Base-by-base conservation (phyloP, 2,329 filamentous ascomycete species). In the Cephalotrichum gorgonifer region DNA sequence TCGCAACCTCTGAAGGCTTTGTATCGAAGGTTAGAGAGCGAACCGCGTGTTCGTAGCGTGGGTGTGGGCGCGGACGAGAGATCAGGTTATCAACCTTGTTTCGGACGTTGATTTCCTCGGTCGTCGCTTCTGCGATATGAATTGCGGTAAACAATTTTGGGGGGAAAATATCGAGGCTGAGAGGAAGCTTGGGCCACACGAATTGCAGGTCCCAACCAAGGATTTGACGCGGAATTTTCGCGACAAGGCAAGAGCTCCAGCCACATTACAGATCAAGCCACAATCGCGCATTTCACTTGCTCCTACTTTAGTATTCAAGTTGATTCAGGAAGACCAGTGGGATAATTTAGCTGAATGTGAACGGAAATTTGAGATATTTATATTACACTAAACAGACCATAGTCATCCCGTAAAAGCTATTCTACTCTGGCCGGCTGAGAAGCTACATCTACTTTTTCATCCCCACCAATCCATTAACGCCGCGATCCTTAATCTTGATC, bases 161-260 rank as follows among this genome's bases (percentile, higher is more conserved):
- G 7, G 8, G 7, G 15, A 43, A 43, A 43, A 43, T 43, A 22
- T 43, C 41, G 41, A 43, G 46, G 46, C 46, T 48, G 38, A 42
- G 35, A 26, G 44, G 26, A 38, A 47, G 46, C 46, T 45, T 45
- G 43, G 43, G 28, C 43, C 43, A 45, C 28, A 31, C 46, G 25
- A 48, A 27, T n/a, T 42, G n/a, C 35, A 30, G 26, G 6, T 42
- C n/a, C 25, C 8, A n/a, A 14, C 26, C n/a, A 26, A 30, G 26
- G 14, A 42, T 56, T 11, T 22, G 44, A 47, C 50, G 46, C 50
- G 47, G 47, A 50, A 52, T 42, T 50, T 52, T 52, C 47, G 47
- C 50, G 50, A 48, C 50, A 38, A 15, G 30, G 26, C 9, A 41
- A 25, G 35, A 44, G 44, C 44, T 45, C 25, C 46, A 42, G 39